Percentiles rank a stretch among this genome's conserved stretches.
phyloP scores from a whole-genome alignment of 495 filamentous ascomycete genomes.

The Lasiosphaeria miniovina region DNA sequence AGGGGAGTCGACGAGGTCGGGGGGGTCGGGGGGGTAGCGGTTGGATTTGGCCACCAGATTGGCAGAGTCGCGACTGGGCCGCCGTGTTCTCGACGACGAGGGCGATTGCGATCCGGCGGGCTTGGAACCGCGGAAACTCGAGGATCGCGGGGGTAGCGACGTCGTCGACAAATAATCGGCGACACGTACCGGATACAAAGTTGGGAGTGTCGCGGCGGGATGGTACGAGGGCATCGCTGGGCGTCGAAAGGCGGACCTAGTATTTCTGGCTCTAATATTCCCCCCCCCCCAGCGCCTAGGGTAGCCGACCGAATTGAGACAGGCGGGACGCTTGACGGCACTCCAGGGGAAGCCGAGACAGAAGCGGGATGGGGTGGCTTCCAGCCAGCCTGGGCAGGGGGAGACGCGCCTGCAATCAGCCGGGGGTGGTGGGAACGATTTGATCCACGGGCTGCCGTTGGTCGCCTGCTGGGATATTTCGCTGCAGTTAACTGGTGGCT shows the following conservation, averaged over 20 bases:
- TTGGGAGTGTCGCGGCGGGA: conserved; percentile 23
- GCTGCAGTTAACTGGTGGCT: conserved; percentile 14
- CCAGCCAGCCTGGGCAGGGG: not conserved
- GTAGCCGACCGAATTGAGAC: conserved; percentile 28
- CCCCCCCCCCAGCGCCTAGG: not conserved
- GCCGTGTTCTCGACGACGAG: too few relatives aligned
- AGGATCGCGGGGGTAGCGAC: conserved; percentile 1
- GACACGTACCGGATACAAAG: conserved; percentile 11
- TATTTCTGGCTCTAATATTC: conserved; percentile 10
- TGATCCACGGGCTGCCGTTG: conserved; percentile 22
- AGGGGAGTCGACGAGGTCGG: not conserved
- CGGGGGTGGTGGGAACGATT: conserved; percentile 17
- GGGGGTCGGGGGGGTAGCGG: not conserved
- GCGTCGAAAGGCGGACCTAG: conserved; percentile 3
- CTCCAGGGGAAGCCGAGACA: conserved; percentile 30
- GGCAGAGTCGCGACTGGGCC: not conserved
- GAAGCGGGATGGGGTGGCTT: conserved; percentile 21
- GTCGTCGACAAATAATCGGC: conserved; percentile 15
- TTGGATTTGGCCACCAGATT: not conserved
- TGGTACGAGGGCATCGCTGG: conserved; percentile 31
- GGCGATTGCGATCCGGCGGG: too few relatives aligned
- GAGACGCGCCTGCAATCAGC: conserved; percentile 24
- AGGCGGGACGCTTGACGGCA: conserved; percentile 14
- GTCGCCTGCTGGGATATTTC: conserved; percentile 4
- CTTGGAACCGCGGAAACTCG: not conserved